Conservation (phyloP, 108 stramenopile species). For the Cyclotella atomus region DNA sequence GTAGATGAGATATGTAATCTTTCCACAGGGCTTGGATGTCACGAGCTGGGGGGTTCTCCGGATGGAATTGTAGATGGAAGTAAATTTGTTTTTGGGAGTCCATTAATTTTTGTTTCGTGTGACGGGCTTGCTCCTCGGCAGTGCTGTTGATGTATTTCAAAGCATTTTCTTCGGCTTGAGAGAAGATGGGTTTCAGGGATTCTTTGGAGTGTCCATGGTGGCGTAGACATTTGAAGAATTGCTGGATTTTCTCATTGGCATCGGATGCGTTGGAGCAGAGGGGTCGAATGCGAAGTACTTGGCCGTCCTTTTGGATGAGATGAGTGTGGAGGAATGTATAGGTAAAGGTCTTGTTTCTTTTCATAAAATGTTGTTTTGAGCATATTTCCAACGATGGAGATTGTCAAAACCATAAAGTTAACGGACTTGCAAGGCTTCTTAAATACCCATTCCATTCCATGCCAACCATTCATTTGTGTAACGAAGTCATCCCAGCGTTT, state of each 20-base stretch:
- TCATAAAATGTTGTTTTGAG: slow-evolving; percentile 19
- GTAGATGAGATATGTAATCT: neutral
- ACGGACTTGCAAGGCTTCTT: neutral
- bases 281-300: slow-evolving; percentile 22
- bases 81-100: neutral
- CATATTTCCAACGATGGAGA: neutral
- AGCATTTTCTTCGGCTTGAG: slow-evolving; percentile 9
- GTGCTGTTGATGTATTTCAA: neutral
- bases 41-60: neutral
- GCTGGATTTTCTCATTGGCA: neutral
- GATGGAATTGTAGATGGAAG: slow-evolving; percentile 1
- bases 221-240: slow-evolving; percentile 18
- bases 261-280: slow-evolving; percentile 13
- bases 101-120: too few species aligned
- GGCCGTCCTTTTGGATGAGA: slow-evolving; percentile 9
- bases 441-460: neutral
- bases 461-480: neutral
- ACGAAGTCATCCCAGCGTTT: neutral
- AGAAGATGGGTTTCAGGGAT: slow-evolving; percentile 13
- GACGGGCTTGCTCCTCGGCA: neutral
- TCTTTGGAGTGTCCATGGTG: slow-evolving; percentile 16
- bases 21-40: neutral
- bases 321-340: slow-evolving; percentile 13
- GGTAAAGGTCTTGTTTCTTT: slow-evolving; percentile 15
- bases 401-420: slow-evolving; percentile 6